Evolutionary conservation across 2,329 filamentous ascomycete species (phyloP).

Genomic region (Cladosporium sp.): DNA sequence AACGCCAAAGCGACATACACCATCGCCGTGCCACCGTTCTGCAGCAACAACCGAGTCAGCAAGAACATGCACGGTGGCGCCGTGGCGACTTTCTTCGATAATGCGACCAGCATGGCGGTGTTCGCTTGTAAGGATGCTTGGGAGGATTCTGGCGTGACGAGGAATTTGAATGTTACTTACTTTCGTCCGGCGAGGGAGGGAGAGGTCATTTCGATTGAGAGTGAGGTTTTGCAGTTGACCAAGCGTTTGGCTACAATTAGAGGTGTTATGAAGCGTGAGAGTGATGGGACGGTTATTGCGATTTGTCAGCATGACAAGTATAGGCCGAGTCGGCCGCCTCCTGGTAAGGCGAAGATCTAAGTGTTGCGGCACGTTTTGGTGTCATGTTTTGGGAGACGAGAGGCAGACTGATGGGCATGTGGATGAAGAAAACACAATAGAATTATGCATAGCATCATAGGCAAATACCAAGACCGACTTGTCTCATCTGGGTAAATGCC

Average conservation of each 20-base stretch:
- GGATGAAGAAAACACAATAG: too few species aligned
- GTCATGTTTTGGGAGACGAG: too few species aligned
- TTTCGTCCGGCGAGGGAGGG: slow-evolving; percentile 40
- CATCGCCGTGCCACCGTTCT: slow-evolving; percentile 1
- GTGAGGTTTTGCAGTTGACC: slow-evolving; percentile 42
- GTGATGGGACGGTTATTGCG: slow-evolving; percentile 30
- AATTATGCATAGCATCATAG: too few species aligned
- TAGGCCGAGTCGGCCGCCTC: background rate
- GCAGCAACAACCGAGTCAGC: slow-evolving; percentile 4
- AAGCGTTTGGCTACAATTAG: slow-evolving; percentile 36
- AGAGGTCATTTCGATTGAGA: slow-evolving; percentile 37
- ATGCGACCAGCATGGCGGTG: slow-evolving; percentile 43
- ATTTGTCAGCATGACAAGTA: slow-evolving; percentile 34
- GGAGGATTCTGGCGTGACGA: slow-evolving; percentile 38
- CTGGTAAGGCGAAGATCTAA: background rate
- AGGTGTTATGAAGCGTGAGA: slow-evolving; percentile 37
- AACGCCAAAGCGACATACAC: slow-evolving; percentile 6
- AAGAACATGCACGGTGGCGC: slow-evolving; percentile 36
- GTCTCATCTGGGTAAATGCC: too few species aligned
- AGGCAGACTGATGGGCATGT: too few species aligned
- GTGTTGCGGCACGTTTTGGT: background rate
- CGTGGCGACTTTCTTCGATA: slow-evolving; percentile 52
- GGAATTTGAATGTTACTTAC: slow-evolving; percentile 43
- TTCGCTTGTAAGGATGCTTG: slow-evolving; percentile 34
- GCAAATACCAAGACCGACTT: too few species aligned